Evolutionary conservation across 495 filamentous ascomycete genomes (phyloP).

Genomic region (Aspergillus egyptiacus): DNA sequence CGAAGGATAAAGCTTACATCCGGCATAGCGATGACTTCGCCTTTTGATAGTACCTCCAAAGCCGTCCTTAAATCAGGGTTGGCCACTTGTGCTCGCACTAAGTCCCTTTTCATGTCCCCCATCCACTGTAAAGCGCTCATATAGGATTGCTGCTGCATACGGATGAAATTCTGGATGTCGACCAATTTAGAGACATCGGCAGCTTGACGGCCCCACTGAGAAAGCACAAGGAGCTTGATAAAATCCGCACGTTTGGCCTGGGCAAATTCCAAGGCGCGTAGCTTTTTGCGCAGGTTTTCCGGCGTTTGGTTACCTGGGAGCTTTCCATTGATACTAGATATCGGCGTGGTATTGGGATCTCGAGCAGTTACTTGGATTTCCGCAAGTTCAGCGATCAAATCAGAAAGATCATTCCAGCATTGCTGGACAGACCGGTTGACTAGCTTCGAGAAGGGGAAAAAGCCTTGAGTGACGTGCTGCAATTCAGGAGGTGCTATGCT

Average conservation of each 20-base stretch:
- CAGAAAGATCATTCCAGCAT: constrained; percentile 68
- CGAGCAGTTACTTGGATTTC: constrained; percentile 51
- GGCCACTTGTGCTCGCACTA: constrained; percentile 60
- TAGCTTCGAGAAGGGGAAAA: constrained; percentile 61
- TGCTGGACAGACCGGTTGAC: constrained; percentile 73
- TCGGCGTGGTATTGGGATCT: constrained; percentile 21
- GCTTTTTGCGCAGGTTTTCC: constrained; percentile 73
- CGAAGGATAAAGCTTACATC: constrained; percentile 48
- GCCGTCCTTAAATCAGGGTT: constrained; percentile 91
- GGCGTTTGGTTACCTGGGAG: constrained; percentile 50
- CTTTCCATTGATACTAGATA: constrained; percentile 49
- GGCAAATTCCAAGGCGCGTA: constrained; percentile 66
- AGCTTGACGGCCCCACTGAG: constrained; percentile 78
- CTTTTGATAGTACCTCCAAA: constrained; percentile 71
- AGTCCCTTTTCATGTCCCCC: constrained; percentile 60
- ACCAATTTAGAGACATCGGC: constrained; percentile 73
- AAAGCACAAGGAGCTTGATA: constrained; percentile 84
- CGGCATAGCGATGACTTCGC: constrained; percentile 67
- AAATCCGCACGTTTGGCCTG: constrained; percentile 62
- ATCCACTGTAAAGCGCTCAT: constrained; percentile 52
- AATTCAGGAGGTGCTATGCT: constrained; percentile 58
- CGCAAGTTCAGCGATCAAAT: constrained; percentile 63
- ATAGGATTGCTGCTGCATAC: constrained; percentile 52
- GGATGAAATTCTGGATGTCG: constrained; percentile 70
- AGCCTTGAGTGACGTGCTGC: constrained; percentile 69